phyloP scores from a whole-genome alignment of 495 filamentous ascomycete genomes.

The Darksidea phi region DNA sequence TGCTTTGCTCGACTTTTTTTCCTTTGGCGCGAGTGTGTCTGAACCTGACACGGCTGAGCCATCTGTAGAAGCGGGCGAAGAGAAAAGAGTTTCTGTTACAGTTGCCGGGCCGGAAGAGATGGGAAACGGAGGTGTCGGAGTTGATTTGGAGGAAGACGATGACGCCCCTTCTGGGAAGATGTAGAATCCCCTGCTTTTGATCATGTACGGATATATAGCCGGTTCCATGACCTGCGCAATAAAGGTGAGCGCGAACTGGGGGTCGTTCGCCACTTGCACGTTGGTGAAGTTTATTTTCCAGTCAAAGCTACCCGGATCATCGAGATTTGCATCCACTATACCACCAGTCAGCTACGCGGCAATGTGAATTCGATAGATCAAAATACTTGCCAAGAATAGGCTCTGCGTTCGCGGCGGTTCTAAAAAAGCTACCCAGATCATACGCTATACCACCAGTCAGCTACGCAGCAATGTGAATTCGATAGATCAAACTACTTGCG shows the following conservation, averaged over 20 bases:
- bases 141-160: background rate
- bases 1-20: constrained; percentile 3
- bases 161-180: background rate
- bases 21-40: background rate
- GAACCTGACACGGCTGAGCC: too few relatives aligned
- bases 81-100: background rate
- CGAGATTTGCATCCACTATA: background rate
- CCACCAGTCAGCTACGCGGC: background rate
- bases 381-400: too few relatives aligned
- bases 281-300: constrained; percentile 8
- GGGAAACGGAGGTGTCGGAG: background rate
- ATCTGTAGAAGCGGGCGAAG: background rate
- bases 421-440: too few relatives aligned
- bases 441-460: too few relatives aligned
- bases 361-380: background rate
- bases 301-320: background rate
- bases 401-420: too few relatives aligned
- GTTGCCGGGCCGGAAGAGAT: background rate
- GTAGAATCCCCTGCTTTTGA: background rate
- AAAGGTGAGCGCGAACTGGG: constrained; percentile 1
- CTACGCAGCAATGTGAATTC: background rate
- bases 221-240: background rate
- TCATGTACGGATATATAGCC: background rate
- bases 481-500: background rate
- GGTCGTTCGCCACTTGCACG: background rate